Conservation (phyloP, 2,329 filamentous ascomycete species). For the Colletotrichum cordylinicola region DNA sequence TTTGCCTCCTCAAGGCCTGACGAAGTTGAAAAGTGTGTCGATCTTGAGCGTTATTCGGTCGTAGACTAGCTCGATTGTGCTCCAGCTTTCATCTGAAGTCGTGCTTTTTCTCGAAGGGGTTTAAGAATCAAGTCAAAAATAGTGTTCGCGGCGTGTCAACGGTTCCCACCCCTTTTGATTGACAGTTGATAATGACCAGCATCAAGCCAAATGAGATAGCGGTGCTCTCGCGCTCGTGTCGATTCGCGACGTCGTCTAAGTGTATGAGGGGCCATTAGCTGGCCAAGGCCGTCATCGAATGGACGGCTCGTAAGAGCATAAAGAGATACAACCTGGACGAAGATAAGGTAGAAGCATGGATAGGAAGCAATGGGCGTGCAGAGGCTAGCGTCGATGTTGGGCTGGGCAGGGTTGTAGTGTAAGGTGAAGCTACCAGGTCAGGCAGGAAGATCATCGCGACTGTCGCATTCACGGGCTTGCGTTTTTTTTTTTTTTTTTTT, state of each 20-base stretch:
- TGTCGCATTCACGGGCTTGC: background rate
- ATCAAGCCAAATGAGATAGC: background rate
- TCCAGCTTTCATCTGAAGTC: constrained; percentile 13
- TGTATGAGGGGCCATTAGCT: background rate
- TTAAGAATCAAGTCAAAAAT: background rate
- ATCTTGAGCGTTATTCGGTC: background rate
- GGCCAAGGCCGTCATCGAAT: too few species aligned
- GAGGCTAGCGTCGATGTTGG: background rate
- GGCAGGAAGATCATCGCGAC: background rate
- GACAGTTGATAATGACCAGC: background rate
- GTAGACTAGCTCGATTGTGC: background rate
- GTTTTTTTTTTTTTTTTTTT: background rate
- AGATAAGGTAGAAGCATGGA: background rate
- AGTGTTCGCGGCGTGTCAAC: background rate
- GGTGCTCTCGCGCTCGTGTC: background rate
- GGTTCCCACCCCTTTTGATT: background rate
- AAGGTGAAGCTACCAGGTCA: background rate
- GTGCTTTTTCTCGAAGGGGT: background rate
- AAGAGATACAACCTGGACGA: background rate
- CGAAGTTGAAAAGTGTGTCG: background rate
- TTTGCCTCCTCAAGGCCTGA: background rate
- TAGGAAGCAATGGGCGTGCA: background rate
- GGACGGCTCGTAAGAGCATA: too few species aligned
- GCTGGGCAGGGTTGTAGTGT: background rate
- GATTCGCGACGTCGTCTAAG: background rate